These are phyloP conservation scores for Xylaria flabelliformis DNA, from an alignment of 495 filamentous ascomycete genomes.

Conservation along the genomic window DNA sequence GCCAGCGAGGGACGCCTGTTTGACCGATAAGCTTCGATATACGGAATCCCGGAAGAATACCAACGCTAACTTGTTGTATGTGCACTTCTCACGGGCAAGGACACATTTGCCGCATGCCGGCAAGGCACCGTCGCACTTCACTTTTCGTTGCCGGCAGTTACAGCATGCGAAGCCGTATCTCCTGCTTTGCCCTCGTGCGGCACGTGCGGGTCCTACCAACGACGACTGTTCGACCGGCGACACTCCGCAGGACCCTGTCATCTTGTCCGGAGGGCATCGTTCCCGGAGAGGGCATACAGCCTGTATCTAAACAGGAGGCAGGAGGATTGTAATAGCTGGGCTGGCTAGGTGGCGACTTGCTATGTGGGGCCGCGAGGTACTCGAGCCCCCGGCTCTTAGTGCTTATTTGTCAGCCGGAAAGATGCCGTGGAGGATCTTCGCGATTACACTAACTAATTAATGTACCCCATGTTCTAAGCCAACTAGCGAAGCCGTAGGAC, in stretches of 20 bases:
- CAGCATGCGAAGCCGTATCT: constrained; percentile 24
- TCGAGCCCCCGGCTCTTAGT: not conserved
- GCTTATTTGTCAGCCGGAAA: constrained; percentile 3
- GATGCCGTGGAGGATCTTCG: constrained; percentile 6
- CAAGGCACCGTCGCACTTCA: constrained; percentile 16
- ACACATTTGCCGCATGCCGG: constrained; percentile 10
- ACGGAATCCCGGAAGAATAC: not conserved
- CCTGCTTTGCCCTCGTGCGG: constrained; percentile 12
- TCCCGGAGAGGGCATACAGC: not conserved
- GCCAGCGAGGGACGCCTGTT: constrained; percentile 13
- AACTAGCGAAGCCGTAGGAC: not conserved
- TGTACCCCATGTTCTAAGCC: constrained; percentile 5
- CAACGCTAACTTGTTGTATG: constrained; percentile 9
- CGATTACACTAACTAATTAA: not conserved
- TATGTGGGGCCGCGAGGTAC: not conserved
- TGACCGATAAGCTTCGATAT: constrained; percentile 13
- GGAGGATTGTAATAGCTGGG: not conserved
- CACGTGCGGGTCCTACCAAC: constrained; percentile 1
- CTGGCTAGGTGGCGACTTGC: not conserved
- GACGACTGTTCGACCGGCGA: constrained; percentile 4
- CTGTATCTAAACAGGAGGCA: not conserved
- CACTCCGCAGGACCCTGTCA: not conserved
- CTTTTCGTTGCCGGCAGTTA: constrained; percentile 21
- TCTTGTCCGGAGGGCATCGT: not conserved
- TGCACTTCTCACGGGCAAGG: constrained; percentile 9